Base-by-base conservation (phyloP, 2,329 filamentous ascomycete genomes). In the Rhytidhysteron rufulum region DNA sequence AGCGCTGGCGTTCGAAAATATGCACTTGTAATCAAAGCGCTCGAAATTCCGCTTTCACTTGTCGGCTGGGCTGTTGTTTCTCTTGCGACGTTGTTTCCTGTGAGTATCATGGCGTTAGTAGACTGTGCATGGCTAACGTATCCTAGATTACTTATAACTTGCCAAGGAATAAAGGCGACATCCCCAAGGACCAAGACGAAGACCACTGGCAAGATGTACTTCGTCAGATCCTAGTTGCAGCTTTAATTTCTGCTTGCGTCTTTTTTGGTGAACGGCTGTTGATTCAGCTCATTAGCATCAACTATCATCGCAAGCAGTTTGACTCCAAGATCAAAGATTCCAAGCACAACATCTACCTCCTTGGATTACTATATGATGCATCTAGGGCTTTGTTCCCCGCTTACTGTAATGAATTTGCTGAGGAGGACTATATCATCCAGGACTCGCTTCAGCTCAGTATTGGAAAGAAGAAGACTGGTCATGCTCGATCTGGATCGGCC, bases 361-460 rank as follows among this genome's bases (percentile, higher is more conserved):
- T 98, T 2, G 83, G 86, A 15, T 71, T 93, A 21, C 80, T 98
- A 40, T 96, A 94, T 63, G 90, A 97, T 49, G 89, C 90, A 16
- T 96, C 91, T 3, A 79, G 89, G 39, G 77, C 82, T 4, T 74
- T 97, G 37, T 98, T 97, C 58, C 93, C 93, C 19, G 85, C 89
- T 68, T 95, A 95, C 69, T 95, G 89, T 67, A 76, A 74, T 18
- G 91, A 97, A 55, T 97, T 98, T 55, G 75, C 78, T 15, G 87
- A 96, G 18, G 93, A 97, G 62, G 93, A 98, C 65, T 86, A 90
- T 60, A 75, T 88, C 55, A 96, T 98, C 61, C 87, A 86, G 58
- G 89, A 95, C 57, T 80, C 68, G 17, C 51, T 75, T 31, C 65
- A 89, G 55, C 71, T 88, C 33, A 75, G 80, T 49, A 71, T 88